phyloP scores from a whole-genome alignment of 768 basidiomycete genomes.

The Glaciozyma antarctica region DNA sequence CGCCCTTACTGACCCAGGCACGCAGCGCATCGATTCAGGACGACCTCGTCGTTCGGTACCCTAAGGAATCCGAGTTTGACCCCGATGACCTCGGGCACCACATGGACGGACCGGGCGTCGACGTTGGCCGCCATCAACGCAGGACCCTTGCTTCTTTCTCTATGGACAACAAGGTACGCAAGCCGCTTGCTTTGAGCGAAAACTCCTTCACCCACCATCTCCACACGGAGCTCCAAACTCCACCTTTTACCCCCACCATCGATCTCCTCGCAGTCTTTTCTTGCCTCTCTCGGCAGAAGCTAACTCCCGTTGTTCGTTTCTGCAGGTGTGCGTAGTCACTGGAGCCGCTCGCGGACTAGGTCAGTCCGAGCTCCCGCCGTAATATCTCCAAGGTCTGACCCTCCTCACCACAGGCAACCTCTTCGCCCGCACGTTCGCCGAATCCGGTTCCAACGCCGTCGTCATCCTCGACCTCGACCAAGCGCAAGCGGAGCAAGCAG shows the following conservation, averaged over 20 bases:
- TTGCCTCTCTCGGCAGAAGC: no score
- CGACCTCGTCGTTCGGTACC: neutral
- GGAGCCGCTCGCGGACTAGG: conserved; percentile 86
- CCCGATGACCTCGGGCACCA: conserved; percentile 35
- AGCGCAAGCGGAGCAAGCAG: conserved; percentile 57
- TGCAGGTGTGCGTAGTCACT: conserved; percentile 78
- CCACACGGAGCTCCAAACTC: neutral
- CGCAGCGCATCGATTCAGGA: neutral
- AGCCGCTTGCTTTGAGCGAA: neutral
- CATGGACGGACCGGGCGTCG: conserved; percentile 34
- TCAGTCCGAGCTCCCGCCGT: no score
- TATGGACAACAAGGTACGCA: conserved; percentile 60
- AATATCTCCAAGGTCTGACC: no score
- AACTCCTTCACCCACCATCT: neutral
- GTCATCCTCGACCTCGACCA: conserved; percentile 74
- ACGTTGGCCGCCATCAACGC: conserved; percentile 40
- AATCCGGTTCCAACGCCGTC: conserved; percentile 70
- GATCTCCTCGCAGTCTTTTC: neutral
- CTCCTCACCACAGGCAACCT: no score
- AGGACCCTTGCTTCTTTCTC: conserved; percentile 64
- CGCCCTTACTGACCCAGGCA: neutral
- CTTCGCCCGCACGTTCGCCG: conserved; percentile 80
- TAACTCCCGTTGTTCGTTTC: neutral
- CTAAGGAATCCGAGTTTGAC: neutral
- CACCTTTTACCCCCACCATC: neutral